Percentiles rank a stretch among this genome's conserved stretches.
Conservation (phyloP, 495 filamentous ascomycete species). For the Aspergillus heteromorphus region DNA sequence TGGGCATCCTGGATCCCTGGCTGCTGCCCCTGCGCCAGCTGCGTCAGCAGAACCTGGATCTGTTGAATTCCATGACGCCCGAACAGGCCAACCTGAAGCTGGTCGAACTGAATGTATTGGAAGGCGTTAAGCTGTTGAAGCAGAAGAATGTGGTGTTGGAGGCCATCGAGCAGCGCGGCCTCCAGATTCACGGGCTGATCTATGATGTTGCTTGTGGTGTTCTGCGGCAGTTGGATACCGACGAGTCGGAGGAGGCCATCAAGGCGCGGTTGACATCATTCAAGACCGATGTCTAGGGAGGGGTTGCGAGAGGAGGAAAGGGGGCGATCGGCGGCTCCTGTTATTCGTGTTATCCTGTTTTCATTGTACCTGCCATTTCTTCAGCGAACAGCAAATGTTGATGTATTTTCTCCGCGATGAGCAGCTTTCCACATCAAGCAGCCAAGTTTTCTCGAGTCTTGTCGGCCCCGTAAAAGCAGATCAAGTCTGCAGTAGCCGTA, state of each 20-base stretch:
- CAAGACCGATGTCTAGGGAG: conserved; percentile 22
- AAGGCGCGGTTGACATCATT: conserved; percentile 37
- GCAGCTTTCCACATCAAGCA: neutral
- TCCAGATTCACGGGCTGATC: conserved; percentile 66
- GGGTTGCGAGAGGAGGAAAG: neutral
- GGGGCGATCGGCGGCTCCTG: neutral
- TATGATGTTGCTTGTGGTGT: conserved; percentile 61
- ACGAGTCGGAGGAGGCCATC: conserved; percentile 33
- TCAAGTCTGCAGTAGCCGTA: too few species aligned
- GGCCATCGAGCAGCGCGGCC: conserved; percentile 60
- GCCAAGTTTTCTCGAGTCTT: neutral
- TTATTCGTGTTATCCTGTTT: neutral
- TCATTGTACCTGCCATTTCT: neutral
- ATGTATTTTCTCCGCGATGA: neutral
- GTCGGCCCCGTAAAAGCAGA: too few species aligned
- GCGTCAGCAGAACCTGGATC: conserved; percentile 37
- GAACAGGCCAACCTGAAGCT: conserved; percentile 43
- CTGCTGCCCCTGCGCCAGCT: conserved; percentile 56
- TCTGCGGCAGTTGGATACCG: conserved; percentile 50
- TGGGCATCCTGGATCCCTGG: conserved; percentile 77
- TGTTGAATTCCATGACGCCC: conserved; percentile 31
- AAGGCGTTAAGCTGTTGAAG: conserved; percentile 57
- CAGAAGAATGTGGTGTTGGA: conserved; percentile 54
- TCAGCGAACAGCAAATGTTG: neutral
- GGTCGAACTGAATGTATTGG: conserved; percentile 62